Evolutionary conservation across 495 filamentous ascomycete species (phyloP), one percentile per base, ranked within the genome.

Genomic region (Oidiodendron maius): DNA sequence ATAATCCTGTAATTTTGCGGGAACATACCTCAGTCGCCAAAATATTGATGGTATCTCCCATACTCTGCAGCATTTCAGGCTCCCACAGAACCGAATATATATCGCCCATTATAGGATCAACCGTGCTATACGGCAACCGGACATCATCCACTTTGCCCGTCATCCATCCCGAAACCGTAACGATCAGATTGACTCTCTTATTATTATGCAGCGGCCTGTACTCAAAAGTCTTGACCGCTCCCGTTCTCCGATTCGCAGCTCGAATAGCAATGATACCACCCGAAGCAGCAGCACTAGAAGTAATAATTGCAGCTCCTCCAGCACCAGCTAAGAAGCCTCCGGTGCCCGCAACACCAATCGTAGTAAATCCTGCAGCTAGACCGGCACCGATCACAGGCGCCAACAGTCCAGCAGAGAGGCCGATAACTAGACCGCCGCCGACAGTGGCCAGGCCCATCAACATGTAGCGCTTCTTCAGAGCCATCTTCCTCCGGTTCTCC

Each of bases 21-120:
- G 30, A 48, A 47, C 76, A 69, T 69, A 94, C 89, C 81, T 99
- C 93, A 34, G 94, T 96, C 46, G 94, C 93, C 39, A 99, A 74
- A 64, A 99, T 96, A 56, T 96, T 95, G 56, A 99, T 97, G 18
- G 93, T 99, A 46, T 89, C 84, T 74, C 93, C 93, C 87, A 96
- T 97, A 60, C 86, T 93, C 39, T 78, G 84, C 53, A 99, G 76
- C 91, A 99, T 95, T 56, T 99, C 93, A 3, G 93, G 94, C 64
- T 99, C 93, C 94, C 94, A 99, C 44, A 91, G 72, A 8, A 99
- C 82, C 0, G 94, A 97, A 67, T 97, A 99, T 17, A 99, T 78
- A 68, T 99, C 93, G 25, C 93, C 93, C 93, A 99, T 97, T 50
- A 96, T 80, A 0, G 93, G 90, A 64, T 97, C 91, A 3, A 99